phyloP scores from a whole-genome alignment of 192 early-diverging fungal species.

The Coemansia sp. region DNA sequence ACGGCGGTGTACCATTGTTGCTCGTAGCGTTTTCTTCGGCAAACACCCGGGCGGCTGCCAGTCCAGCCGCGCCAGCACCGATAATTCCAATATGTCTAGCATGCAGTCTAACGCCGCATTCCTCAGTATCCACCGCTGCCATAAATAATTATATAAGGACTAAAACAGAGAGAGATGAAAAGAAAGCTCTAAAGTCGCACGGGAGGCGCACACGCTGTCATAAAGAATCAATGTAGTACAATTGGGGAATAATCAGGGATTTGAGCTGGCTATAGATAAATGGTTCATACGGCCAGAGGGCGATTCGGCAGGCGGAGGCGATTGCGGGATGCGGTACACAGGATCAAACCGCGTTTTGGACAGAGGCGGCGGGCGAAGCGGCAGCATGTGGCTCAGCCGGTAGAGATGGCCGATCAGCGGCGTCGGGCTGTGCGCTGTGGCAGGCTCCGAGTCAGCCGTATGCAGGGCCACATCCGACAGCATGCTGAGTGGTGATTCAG shows the following conservation, averaged over 20 bases:
- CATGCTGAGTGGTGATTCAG: slow-evolving; percentile 15
- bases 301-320: background rate
- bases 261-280: background rate
- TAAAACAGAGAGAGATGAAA: background rate
- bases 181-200: background rate
- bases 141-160: background rate
- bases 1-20: background rate
- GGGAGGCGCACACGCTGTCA: no score
- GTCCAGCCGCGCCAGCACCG: slow-evolving; percentile 34
- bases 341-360: background rate
- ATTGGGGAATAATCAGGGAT: background rate
- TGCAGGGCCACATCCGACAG: slow-evolving; percentile 20
- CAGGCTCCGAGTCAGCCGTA: background rate
- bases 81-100: slow-evolving; percentile 31
- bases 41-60: slow-evolving; percentile 31
- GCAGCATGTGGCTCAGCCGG: background rate
- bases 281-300: background rate
- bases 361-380: background rate
- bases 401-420: background rate
- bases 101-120: background rate
- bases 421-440: background rate
- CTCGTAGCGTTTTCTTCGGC: slow-evolving; percentile 6
- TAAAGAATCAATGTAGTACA: no score
- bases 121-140: background rate
- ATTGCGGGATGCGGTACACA: background rate